Percentiles rank a stretch among this genome's conserved stretches.
Conservation (phyloP, 148 eudicot species). For the Chenopodium formosanum region DNA sequence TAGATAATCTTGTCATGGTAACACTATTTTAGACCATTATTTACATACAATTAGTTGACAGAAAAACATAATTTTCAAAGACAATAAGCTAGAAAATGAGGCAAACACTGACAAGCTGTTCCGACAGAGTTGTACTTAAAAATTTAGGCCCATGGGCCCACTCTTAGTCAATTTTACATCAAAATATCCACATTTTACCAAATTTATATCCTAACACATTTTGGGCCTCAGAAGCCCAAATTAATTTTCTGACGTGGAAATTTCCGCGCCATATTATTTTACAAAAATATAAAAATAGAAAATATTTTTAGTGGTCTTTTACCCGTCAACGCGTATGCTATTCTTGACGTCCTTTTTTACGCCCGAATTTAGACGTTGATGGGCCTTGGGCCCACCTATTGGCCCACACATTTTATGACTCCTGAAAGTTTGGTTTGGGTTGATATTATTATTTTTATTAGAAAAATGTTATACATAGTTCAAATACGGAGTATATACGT, state of each 20-base stretch:
- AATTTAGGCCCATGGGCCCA: conserved; percentile 31
- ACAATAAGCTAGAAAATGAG: neutral
- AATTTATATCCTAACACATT: too few species aligned
- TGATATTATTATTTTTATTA: neutral
- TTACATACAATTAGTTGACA: conserved; percentile 6
- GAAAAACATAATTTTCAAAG: conserved; percentile 12
- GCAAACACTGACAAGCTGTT: conserved; percentile 22
- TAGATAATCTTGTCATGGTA: neutral
- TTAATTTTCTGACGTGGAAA: conserved; percentile 29
- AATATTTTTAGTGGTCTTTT: neutral
- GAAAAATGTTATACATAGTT: too few species aligned
- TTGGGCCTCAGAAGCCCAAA: conserved; percentile 31
- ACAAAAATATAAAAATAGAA: neutral
- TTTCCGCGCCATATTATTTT: conserved; percentile 15
- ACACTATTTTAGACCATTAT: conserved; percentile 1
- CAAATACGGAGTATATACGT: too few species aligned
- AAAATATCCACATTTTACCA: neutral
- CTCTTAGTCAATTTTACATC: conserved; percentile 8
- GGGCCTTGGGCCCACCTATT: conserved; percentile 17
- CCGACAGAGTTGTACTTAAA: conserved; percentile 19
- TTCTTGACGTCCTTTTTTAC: neutral
- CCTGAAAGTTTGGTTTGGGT: neutral
- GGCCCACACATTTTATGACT: neutral
- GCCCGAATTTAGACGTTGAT: neutral
- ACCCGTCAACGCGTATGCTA: neutral